Evolutionary conservation across 768 basidiomycete genomes (phyloP).

Genomic region (Cyathus striatus): DNA sequence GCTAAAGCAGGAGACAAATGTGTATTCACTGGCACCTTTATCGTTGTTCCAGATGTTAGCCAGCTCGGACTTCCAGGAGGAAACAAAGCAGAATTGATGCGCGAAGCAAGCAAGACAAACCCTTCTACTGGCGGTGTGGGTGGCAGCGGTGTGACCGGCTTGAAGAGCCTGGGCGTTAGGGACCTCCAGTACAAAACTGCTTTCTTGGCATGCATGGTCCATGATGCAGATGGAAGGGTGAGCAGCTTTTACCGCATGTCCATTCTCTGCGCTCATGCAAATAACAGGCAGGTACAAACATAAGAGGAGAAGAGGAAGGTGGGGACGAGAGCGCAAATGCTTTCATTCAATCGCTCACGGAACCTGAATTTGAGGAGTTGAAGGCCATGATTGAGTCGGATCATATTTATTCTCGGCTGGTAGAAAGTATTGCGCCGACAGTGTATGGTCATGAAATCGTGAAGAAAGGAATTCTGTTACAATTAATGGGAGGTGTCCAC

Average conservation of each 20-base stretch:
- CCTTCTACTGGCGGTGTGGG: constrained; percentile 60
- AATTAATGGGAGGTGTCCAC: constrained; percentile 98
- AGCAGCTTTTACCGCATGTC: constrained; percentile 26
- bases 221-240: constrained; percentile 85
- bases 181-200: constrained; percentile 99
- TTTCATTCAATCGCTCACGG: constrained; percentile 85
- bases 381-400: constrained; percentile 91
- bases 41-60: constrained; percentile 97
- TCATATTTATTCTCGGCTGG: constrained; percentile 91
- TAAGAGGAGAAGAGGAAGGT: constrained; percentile 83
- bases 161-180: constrained; percentile 91
- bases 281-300: constrained; percentile 72
- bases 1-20: constrained; percentile 99
- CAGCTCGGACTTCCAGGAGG: constrained; percentile 95
- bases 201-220: constrained; percentile 97
- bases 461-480: constrained; percentile 93
- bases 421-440: constrained; percentile 93
- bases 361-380: constrained; percentile 93
- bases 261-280: not conserved
- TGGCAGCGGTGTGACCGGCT: constrained; percentile 82
- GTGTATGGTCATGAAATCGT: constrained; percentile 99
- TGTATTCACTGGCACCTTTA: constrained; percentile 96
- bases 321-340: constrained; percentile 75
- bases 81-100: constrained; percentile 83
- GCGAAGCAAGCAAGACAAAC: constrained; percentile 71